Evolutionary conservation across 176 grass and related monocot species (phyloP).

Genomic region (Dactylis glomerata): DNA sequence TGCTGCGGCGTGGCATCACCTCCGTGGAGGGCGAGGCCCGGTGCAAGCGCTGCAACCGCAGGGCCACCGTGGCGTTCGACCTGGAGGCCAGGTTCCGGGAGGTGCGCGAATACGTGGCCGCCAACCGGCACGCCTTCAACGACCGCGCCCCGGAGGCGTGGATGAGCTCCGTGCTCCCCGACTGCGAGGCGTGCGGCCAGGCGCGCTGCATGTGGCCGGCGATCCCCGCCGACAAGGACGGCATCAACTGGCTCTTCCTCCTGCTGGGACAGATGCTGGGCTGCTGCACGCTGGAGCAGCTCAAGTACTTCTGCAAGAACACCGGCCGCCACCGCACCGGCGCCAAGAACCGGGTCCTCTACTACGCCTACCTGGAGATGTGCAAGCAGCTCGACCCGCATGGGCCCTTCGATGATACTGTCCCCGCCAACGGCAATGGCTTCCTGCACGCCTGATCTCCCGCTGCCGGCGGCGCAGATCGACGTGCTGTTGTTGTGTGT

Average conservation of each 20-base stretch:
- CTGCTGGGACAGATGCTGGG: constrained; percentile 63
- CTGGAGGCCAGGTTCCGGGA: constrained; percentile 45
- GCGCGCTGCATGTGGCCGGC: constrained; percentile 24
- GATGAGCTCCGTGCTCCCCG: constrained; percentile 21
- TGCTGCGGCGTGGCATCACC: constrained; percentile 37
- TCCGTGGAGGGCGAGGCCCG: constrained; percentile 34
- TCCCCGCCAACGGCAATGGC: not conserved
- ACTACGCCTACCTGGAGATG: constrained; percentile 48
- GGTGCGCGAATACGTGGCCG: constrained; percentile 31
- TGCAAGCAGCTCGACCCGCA: constrained; percentile 51
- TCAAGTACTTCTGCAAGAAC: constrained; percentile 76
- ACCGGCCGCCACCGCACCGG: constrained; percentile 53
- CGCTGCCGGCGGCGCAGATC: not conserved
- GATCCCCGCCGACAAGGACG: constrained; percentile 44
- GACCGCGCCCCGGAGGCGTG: constrained; percentile 46
- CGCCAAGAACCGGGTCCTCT: constrained; percentile 70
- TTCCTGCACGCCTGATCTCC: not conserved
- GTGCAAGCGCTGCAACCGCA: constrained; percentile 42
- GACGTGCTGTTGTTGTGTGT: not conserved
- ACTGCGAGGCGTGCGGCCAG: constrained; percentile 39
- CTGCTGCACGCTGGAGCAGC: constrained; percentile 64
- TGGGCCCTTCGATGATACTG: not conserved
- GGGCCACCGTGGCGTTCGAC: constrained; percentile 35
- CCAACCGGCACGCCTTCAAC: constrained; percentile 42
- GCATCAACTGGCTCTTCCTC: constrained; percentile 83